Evolutionary conservation across 768 basidiomycete genomes (phyloP).

Genomic region (Cyclocybe cylindracea): DNA sequence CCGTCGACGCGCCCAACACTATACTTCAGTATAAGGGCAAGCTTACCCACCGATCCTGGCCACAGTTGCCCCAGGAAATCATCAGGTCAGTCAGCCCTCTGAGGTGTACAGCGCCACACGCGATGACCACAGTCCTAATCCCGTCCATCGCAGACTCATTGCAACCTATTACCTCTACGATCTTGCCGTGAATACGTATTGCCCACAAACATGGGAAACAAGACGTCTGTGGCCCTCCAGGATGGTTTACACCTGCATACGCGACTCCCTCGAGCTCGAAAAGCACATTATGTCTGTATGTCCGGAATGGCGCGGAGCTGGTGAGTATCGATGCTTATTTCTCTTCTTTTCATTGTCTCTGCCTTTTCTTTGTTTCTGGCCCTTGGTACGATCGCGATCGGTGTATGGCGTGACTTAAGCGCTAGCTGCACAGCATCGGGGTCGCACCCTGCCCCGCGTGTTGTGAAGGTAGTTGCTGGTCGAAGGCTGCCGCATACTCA

Average conservation of each 20-base stretch:
- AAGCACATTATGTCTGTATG: constrained; percentile 61
- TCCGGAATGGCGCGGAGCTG: constrained; percentile 57
- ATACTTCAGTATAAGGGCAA: constrained; percentile 21
- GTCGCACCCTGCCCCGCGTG: too few species aligned
- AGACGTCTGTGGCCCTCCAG: constrained; percentile 61
- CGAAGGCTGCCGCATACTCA: too few species aligned
- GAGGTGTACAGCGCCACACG: constrained; percentile 26
- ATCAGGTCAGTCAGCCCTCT: constrained; percentile 23
- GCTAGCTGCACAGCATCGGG: constrained; percentile 1
- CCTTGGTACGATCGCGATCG: constrained; percentile 2
- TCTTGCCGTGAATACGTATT: constrained; percentile 40
- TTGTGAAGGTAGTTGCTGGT: too few species aligned
- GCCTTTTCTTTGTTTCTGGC: not conserved
- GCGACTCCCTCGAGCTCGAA: constrained; percentile 63
- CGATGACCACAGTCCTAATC: constrained; percentile 28
- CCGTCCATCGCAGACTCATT: constrained; percentile 44
- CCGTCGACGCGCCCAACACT: not conserved
- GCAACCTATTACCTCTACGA: constrained; percentile 60
- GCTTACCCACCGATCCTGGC: constrained; percentile 28
- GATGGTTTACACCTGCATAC: constrained; percentile 61
- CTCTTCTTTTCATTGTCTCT: constrained; percentile 2
- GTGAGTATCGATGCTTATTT: constrained; percentile 40
- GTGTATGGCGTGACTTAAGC: not conserved
- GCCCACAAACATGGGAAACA: constrained; percentile 48
- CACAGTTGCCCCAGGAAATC: constrained; percentile 30